Conservation (phyloP, 805 yeast genomes). For the Saturnispora sanitii region DNA sequence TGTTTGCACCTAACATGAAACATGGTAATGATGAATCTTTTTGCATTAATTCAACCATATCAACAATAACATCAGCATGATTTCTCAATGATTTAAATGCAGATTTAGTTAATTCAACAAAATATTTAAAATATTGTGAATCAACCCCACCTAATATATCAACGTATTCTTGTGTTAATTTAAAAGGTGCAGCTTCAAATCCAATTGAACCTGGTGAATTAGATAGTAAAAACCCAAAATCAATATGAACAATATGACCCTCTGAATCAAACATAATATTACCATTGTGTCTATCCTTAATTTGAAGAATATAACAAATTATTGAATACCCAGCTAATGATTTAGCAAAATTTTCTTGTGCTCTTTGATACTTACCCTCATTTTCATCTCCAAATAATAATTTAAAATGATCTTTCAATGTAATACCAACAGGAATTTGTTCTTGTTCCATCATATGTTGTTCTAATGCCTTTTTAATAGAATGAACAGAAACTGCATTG, state of each 20-base stretch:
- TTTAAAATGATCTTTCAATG: slow-evolving; percentile 69
- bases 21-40: slow-evolving; percentile 86
- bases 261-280: slow-evolving; percentile 94
- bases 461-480: slow-evolving; percentile 86
- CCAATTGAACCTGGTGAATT: slow-evolving; percentile 97
- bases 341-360: slow-evolving; percentile 76
- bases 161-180: slow-evolving; percentile 79
- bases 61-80: slow-evolving; percentile 62
- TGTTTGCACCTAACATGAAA: slow-evolving; percentile 77
- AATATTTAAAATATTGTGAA: slow-evolving; percentile 49
- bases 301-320: slow-evolving; percentile 80
- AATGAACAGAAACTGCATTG: slow-evolving; percentile 87
- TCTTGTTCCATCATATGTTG: slow-evolving; percentile 59
- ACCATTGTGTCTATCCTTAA: slow-evolving; percentile 95
- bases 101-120: slow-evolving; percentile 52
- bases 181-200: slow-evolving; percentile 96
- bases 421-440: slow-evolving; percentile 60
- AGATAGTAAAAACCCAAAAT: slow-evolving; percentile 86
- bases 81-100: slow-evolving; percentile 69
- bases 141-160: slow-evolving; percentile 78
- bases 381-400: slow-evolving; percentile 62
- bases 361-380: slow-evolving; percentile 49
- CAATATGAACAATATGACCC: slow-evolving; percentile 92
- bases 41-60: slow-evolving; percentile 90
- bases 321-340: slow-evolving; percentile 90